Percentiles rank a stretch among this genome's conserved stretches.
Evolutionary conservation across 164 flowering plant species (phyloP).

Genomic region (Nymphaea colorata): DNA sequence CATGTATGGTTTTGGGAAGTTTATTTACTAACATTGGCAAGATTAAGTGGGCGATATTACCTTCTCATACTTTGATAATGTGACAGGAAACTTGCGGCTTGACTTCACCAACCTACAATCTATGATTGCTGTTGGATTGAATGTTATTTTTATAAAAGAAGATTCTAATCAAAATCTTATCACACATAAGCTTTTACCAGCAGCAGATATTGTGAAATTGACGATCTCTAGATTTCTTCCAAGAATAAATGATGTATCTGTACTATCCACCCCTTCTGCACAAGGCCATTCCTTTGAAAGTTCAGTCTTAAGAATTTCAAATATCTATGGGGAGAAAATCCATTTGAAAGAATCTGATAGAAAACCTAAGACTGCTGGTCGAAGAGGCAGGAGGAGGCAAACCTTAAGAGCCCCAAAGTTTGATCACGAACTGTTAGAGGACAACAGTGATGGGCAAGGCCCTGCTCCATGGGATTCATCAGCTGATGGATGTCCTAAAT

Average conservation of each 20-base stretch:
- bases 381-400: slow-evolving; percentile 35
- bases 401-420: slow-evolving; percentile 11
- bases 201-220: slow-evolving; percentile 38
- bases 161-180: slow-evolving; percentile 21
- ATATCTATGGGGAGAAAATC: slow-evolving; percentile 53
- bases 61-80: background rate
- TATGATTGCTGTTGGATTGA: slow-evolving; percentile 28
- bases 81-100: slow-evolving; percentile 28
- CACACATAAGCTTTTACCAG: slow-evolving; percentile 31
- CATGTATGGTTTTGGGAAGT: background rate
- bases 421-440: slow-evolving; percentile 20
- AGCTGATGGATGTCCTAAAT: slow-evolving; percentile 75
- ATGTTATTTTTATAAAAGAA: slow-evolving; percentile 37
- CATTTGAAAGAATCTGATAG: slow-evolving; percentile 63
- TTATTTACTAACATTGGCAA: too few species aligned
- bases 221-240: slow-evolving; percentile 18
- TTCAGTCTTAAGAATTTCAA: slow-evolving; percentile 35
- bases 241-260: slow-evolving; percentile 1
- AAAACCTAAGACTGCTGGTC: slow-evolving; percentile 43
- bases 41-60: background rate
- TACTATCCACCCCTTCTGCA: background rate
- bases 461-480: slow-evolving; percentile 80
- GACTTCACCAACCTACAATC: background rate
- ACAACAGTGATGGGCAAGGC: slow-evolving; percentile 46
- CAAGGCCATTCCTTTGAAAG: background rate